Percentiles rank a stretch among this genome's conserved stretches.
Conservation (phyloP, 805 yeast genomes). For the Spathaspora arborariae region DNA sequence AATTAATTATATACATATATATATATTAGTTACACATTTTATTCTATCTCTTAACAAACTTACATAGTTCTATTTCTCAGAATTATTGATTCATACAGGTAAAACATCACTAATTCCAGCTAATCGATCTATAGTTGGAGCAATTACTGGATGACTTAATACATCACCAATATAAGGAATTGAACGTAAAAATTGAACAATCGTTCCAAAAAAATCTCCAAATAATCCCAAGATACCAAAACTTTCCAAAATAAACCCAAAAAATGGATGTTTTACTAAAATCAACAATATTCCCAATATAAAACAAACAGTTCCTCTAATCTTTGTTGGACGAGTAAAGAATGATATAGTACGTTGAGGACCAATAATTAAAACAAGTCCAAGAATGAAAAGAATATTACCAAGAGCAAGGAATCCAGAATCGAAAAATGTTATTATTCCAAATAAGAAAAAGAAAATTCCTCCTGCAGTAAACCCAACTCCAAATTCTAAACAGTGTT, state of each 20-base stretch:
- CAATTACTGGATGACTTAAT: slow-evolving; percentile 73
- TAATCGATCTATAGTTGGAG: slow-evolving; percentile 55
- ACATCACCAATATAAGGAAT: slow-evolving; percentile 85
- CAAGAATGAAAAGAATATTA: slow-evolving; percentile 74
- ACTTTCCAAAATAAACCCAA: slow-evolving; percentile 81
- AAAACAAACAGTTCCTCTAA: slow-evolving; percentile 84
- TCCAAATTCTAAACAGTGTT: slow-evolving; percentile 61
- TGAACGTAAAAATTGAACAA: slow-evolving; percentile 81
- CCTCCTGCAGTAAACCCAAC: slow-evolving; percentile 91
- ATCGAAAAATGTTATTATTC: slow-evolving; percentile 83
- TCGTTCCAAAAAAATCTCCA: slow-evolving; percentile 90
- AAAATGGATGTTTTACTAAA: slow-evolving; percentile 68
- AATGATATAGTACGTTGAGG: slow-evolving; percentile 76
- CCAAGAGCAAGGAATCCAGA: slow-evolving; percentile 87
- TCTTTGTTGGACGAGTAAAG: slow-evolving; percentile 81
- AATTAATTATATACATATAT: too few relatives aligned
- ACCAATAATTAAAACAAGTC: slow-evolving; percentile 83
- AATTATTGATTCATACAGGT: slow-evolving; percentile 27
- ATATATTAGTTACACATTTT: not conserved
- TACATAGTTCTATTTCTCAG: not conserved
- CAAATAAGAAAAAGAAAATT: slow-evolving; percentile 70
- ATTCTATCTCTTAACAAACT: not conserved
- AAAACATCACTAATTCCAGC: slow-evolving; percentile 39
- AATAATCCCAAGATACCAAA: slow-evolving; percentile 88
- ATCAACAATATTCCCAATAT: slow-evolving; percentile 72